Conservation (phyloP, 164 flowering plant species). For the Macadamia integrifolia region DNA sequence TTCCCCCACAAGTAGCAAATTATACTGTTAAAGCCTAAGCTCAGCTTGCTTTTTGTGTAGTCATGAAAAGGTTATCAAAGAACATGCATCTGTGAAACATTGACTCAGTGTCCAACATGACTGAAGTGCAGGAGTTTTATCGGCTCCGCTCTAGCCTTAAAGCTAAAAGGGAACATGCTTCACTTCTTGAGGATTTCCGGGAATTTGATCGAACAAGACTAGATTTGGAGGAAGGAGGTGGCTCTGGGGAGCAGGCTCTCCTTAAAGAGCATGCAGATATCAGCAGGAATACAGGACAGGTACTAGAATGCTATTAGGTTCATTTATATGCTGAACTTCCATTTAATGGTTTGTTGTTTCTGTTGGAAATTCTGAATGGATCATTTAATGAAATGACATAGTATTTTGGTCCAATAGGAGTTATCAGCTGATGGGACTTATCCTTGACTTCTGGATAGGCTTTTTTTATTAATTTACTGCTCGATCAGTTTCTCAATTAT, state of each 20-base stretch:
- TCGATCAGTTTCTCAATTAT: too few relatives aligned
- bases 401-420: neutral
- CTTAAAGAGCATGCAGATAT: constrained; percentile 78
- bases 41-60: too few relatives aligned
- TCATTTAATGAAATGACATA: neutral
- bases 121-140: constrained; percentile 35
- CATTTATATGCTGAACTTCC: neutral
- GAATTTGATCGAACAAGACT: constrained; percentile 73
- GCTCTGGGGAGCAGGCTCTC: constrained; percentile 55
- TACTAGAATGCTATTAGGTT: constrained; percentile 13
- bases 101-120: too few relatives aligned
- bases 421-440: too few relatives aligned
- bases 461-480: too few relatives aligned
- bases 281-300: constrained; percentile 82
- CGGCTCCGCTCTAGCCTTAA: constrained; percentile 72
- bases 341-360: neutral
- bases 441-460: too few relatives aligned
- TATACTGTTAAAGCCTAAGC: too few relatives aligned
- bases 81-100: too few relatives aligned
- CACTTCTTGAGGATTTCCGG: constrained; percentile 80
- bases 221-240: constrained; percentile 77
- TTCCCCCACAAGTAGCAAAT: too few relatives aligned
- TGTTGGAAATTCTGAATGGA: neutral
- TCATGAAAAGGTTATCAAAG: too few relatives aligned
- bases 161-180: constrained; percentile 87